Percentiles rank a stretch among this genome's conserved stretches.
Conservation (phyloP, 345 rosid species). For the Eucalyptus cloeziana region DNA sequence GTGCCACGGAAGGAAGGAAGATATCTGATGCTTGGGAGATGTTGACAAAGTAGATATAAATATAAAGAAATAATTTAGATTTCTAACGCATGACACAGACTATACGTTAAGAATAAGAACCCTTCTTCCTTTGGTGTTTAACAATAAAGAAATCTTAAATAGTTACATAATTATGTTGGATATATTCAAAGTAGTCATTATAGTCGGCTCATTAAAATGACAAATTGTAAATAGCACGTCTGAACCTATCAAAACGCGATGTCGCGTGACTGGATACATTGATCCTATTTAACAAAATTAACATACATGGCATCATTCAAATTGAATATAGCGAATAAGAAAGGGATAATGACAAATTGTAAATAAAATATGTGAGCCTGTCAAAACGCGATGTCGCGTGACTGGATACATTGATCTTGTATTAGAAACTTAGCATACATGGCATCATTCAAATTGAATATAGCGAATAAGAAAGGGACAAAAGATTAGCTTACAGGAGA, state of each 20-base stretch:
- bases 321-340: background rate
- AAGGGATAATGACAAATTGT: background rate
- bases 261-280: background rate
- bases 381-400: background rate
- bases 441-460: background rate
- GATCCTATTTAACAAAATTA: background rate
- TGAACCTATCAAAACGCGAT: rapidly evolving
- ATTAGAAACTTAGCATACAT: background rate
- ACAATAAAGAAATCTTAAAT: background rate
- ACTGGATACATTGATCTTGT: background rate
- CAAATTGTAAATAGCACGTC: background rate
- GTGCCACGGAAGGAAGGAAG: background rate
- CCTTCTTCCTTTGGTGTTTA: background rate
- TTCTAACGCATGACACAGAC: background rate
- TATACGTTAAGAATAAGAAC: background rate
- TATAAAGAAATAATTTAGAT: background rate
- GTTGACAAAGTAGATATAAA: background rate
- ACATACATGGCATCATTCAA: background rate
- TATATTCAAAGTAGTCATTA: background rate
- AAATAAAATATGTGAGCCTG: background rate
- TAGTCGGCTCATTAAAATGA: background rate
- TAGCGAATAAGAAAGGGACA: background rate
- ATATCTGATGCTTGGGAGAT: background rate
- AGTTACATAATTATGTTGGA: background rate
- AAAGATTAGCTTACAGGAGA: background rate